Evolutionary conservation across 352 stramenopile genomes (phyloP).

Genomic region (Plasmopara halstedii): DNA sequence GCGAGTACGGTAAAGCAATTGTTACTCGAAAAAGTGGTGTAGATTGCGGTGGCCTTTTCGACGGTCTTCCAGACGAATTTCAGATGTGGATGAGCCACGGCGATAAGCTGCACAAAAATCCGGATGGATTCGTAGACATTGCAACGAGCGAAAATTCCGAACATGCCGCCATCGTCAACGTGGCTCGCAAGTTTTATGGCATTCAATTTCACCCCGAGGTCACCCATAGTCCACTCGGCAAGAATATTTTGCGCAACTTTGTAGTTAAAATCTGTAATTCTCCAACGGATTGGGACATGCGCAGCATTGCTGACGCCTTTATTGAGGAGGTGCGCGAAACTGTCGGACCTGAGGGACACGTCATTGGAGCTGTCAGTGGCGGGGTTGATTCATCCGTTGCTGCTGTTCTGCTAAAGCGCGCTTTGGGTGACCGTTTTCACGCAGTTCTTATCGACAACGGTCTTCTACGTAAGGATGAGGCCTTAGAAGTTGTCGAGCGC

Average conservation of each 20-base stretch:
- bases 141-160: constrained; percentile 85
- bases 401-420: constrained; percentile 95
- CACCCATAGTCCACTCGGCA: constrained; percentile 94
- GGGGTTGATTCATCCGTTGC: constrained; percentile 99
- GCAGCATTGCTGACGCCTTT: constrained; percentile 88
- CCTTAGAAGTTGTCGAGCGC: constrained; percentile 85
- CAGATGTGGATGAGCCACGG: constrained; percentile 99
- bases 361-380: constrained; percentile 97
- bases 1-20: constrained; percentile 97
- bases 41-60: constrained; percentile 76
- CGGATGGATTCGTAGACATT: constrained; percentile 90
- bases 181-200: constrained; percentile 92
- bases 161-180: constrained; percentile 94
- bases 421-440: constrained; percentile 97
- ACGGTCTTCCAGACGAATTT: constrained; percentile 89
- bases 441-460: constrained; percentile 99
- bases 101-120: constrained; percentile 94
- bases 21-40: constrained; percentile 64
- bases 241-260: constrained; percentile 96
- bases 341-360: constrained; percentile 92
- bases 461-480: constrained; percentile 95
- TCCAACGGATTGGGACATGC: constrained; percentile 97
- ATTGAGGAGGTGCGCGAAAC: constrained; percentile 86
- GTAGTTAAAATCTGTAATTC: constrained; percentile 93
- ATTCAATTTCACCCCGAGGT: constrained; percentile 98